A percentile compares a stretch with the other conserved stretches of the same genome.
These are phyloP conservation scores for Pseudopyrenochaeta lycopersici DNA, from an alignment of 2,329 filamentous ascomycete genomes.

Conservation along the genomic window DNA sequence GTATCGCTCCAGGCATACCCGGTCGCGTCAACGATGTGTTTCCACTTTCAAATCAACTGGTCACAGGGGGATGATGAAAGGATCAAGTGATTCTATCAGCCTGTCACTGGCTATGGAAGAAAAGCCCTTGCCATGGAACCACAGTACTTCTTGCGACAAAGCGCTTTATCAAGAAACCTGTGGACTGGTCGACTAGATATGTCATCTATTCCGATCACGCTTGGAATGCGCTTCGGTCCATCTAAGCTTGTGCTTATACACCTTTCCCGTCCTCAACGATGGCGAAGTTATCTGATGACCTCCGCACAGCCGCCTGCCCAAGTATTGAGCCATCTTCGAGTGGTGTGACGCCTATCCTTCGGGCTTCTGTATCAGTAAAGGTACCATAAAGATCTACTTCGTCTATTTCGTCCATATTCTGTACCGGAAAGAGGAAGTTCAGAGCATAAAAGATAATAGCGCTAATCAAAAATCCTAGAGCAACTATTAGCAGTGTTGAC, in stretches of 20 bases:
- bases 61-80: background rate
- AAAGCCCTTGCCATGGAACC: background rate
- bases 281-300: background rate
- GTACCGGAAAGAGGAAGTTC: constrained; percentile 53
- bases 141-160: background rate
- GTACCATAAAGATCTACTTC: constrained; percentile 56
- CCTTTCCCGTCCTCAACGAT: constrained; percentile 7
- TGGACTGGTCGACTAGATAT: background rate
- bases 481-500: constrained; percentile 1
- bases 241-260: background rate
- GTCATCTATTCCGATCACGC: background rate
- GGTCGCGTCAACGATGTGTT: constrained; percentile 6
- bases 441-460: constrained; percentile 40
- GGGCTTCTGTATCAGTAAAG: constrained; percentile 56
- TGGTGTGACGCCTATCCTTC: constrained; percentile 50
- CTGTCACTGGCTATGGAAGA: background rate
- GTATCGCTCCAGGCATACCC: background rate
- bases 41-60: background rate
- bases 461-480: constrained; percentile 52
- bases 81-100: background rate
- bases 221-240: too few relatives aligned
- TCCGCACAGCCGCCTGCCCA: background rate
- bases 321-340: constrained; percentile 19
- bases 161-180: background rate
- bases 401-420: constrained; percentile 55